Percentiles rank a stretch among this genome's conserved stretches.
These are phyloP conservation scores for Blastobotrys parvus DNA, from an alignment of 805 yeast species.

Conservation along the genomic window DNA sequence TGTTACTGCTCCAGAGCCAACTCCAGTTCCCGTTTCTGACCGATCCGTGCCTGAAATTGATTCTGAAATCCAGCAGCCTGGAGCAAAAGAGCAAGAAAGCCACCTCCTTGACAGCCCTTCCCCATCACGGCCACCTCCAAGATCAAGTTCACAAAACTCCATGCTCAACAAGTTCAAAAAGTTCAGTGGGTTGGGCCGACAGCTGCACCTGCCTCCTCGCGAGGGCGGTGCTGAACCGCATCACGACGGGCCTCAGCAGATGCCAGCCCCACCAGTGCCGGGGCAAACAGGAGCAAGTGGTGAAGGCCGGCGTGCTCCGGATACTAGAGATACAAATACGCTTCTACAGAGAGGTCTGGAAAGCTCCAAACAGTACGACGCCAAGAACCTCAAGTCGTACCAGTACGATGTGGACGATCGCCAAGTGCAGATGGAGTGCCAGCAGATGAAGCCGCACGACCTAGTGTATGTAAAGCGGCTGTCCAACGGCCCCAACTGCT, in stretches of 20 bases:
- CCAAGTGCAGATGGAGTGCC: constrained; percentile 3
- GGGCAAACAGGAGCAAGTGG: neutral
- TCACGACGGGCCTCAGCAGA: neutral
- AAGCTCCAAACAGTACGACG: neutral
- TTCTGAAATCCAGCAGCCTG: neutral
- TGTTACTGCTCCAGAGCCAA: neutral
- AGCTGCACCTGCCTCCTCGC: too few species aligned
- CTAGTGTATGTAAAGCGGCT: constrained; percentile 1
- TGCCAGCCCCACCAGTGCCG: too few species aligned
- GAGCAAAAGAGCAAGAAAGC: neutral
- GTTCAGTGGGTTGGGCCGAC: neutral
- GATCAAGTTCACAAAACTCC: neutral
- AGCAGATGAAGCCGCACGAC: constrained; percentile 4
- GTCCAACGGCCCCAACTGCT: constrained; percentile 7
- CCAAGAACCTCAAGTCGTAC: neutral
- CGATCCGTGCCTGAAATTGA: neutral
- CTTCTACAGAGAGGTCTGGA: constrained; percentile 1
- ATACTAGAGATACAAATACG: neutral
- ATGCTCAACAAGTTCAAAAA: neutral
- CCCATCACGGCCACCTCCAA: neutral
- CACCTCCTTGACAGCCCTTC: too few species aligned
- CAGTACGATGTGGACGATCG: constrained; percentile 2
- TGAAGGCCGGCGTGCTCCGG: neutral
- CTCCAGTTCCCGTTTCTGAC: too few species aligned
- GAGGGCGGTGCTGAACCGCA: too few species aligned